Conservation (phyloP, 768 basidiomycete genomes). For the Leccinum aurantiacum region DNA sequence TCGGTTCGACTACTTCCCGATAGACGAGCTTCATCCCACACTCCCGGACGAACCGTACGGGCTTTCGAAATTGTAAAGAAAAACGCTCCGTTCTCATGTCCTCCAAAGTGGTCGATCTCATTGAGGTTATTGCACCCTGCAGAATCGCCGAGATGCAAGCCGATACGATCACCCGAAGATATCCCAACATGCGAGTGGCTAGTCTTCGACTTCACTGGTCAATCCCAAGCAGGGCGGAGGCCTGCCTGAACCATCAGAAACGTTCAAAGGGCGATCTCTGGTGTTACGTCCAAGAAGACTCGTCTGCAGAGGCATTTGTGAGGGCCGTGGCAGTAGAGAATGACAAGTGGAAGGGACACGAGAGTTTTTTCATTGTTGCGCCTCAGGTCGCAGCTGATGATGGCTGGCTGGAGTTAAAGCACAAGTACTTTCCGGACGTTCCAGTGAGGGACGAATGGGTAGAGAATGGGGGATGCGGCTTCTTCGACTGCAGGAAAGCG, state of each 20-base stretch:
- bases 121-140: background rate
- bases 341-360: background rate
- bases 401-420: background rate
- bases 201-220: background rate
- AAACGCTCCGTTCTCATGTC: background rate
- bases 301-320: slow-evolving; percentile 44
- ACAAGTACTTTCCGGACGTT: background rate
- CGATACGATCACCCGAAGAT: background rate
- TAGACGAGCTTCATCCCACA: background rate
- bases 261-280: background rate
- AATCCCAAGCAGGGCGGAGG: background rate
- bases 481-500: background rate
- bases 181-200: background rate
- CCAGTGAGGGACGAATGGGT: background rate
- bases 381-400: background rate
- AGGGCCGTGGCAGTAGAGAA: background rate
- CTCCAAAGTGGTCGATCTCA: no score
- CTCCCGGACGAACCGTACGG: background rate
- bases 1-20: background rate
- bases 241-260: background rate
- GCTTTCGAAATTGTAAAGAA: background rate
- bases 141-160: background rate
- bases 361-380: background rate
- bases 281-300: slow-evolving; percentile 69
- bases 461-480: background rate